These are phyloP conservation scores for Sideroxylon spinosum DNA, from an alignment of 179 eudicot species.

Conservation along the genomic window DNA sequence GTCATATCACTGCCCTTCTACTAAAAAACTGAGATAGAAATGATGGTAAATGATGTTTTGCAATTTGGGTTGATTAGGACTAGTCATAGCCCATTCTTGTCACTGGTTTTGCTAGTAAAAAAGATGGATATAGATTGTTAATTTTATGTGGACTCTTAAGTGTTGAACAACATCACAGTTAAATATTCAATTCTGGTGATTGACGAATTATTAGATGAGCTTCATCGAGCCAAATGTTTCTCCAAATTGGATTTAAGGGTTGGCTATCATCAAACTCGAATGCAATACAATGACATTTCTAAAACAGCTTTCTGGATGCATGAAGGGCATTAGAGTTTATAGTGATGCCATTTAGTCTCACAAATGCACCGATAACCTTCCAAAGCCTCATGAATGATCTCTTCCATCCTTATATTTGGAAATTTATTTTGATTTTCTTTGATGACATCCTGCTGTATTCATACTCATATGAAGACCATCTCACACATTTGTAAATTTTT, in stretches of 20 bases:
- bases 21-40: constrained; percentile 15
- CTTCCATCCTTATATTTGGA: neutral
- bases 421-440: neutral
- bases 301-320: constrained; percentile 12
- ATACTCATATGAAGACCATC: neutral
- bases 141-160: constrained; percentile 10
- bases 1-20: neutral
- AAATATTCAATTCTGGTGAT: neutral
- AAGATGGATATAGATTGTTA: neutral
- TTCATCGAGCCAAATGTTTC: constrained; percentile 5
- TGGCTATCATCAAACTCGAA: constrained; percentile 14
- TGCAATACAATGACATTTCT: neutral
- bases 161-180: neutral
- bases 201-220: constrained; percentile 12
- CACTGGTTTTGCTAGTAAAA: neutral
- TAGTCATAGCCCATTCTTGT: neutral
- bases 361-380: constrained; percentile 15
- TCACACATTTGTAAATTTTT: neutral
- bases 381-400: constrained; percentile 13
- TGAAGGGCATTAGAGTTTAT: constrained; percentile 13
- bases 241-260: constrained; percentile 12
- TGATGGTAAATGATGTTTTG: constrained; percentile 4
- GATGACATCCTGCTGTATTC: neutral
- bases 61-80: neutral
- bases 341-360: neutral